Conservation (phyloP, 176 grass and related monocot genomes). For the Aegilops longissima region DNA sequence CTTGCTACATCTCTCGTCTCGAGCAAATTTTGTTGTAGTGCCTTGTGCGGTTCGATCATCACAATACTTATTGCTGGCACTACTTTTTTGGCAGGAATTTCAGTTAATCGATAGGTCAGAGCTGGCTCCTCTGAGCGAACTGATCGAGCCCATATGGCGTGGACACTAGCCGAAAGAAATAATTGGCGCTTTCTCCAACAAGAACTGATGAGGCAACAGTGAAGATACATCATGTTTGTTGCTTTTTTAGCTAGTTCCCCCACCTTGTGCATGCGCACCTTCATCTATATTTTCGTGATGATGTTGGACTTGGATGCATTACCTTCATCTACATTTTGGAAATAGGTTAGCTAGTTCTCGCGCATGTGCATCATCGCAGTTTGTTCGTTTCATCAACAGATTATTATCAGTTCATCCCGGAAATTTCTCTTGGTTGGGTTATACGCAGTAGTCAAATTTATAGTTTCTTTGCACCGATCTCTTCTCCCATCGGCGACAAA, state of each 20-base stretch:
- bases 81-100: constrained; percentile 67
- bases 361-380: not conserved
- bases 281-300: not conserved
- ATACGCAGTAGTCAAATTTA: not conserved
- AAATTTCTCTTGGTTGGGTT: not conserved
- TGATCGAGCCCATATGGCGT: constrained; percentile 66
- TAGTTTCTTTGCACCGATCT: not conserved
- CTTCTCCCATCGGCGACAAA: no score
- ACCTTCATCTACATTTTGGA: constrained; percentile 25
- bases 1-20: not conserved
- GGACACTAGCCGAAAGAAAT: constrained; percentile 22
- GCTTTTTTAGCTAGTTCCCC: constrained; percentile 2
- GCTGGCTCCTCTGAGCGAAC: constrained; percentile 74
- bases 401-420: not conserved
- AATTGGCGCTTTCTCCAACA: not conserved
- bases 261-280: not conserved
- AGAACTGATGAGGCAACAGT: not conserved
- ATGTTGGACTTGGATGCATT: constrained; percentile 7
- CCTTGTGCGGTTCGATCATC: not conserved
- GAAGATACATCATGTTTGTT: not conserved
- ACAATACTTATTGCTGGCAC: not conserved
- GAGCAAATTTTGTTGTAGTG: not conserved
- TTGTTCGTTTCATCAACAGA: constrained; percentile 1
- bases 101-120: constrained; percentile 70
- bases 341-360: constrained; percentile 17